Evolutionary conservation across 2,329 filamentous ascomycete genomes (phyloP).

Genomic region (Epichloe scottii): DNA sequence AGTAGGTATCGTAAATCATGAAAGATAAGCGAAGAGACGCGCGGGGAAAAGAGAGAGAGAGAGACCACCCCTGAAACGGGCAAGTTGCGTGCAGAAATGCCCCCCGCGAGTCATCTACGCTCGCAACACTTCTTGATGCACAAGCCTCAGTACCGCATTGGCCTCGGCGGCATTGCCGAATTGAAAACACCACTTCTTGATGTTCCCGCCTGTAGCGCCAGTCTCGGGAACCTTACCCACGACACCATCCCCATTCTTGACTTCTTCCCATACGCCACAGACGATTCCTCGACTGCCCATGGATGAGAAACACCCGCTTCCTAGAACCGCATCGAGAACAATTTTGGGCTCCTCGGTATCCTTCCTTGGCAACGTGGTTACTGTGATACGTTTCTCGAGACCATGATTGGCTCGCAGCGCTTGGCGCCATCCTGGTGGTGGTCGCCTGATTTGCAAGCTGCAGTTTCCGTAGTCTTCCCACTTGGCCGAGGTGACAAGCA

Average conservation of each 20-base stretch:
- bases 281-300: constrained; percentile 79
- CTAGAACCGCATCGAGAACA: constrained; percentile 72
- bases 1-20: neutral
- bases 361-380: constrained; percentile 58
- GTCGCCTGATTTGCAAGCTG: constrained; percentile 66
- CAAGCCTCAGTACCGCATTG: constrained; percentile 41
- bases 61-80: neutral
- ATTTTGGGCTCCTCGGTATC: constrained; percentile 43
- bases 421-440: constrained; percentile 49
- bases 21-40: neutral
- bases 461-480: constrained; percentile 91
- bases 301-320: constrained; percentile 72
- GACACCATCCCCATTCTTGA: constrained; percentile 49
- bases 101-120: constrained; percentile 11
- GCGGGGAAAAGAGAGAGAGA: neutral
- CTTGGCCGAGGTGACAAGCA: constrained; percentile 61
- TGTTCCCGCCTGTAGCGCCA: constrained; percentile 39
- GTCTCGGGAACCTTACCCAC: constrained; percentile 38
- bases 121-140: constrained; percentile 42
- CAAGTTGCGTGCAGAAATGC: neutral
- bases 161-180: constrained; percentile 41
- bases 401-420: constrained; percentile 49
- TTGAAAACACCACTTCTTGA: constrained; percentile 54
- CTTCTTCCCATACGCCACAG: constrained; percentile 74
- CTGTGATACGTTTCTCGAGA: constrained; percentile 73